These are phyloP conservation scores for Sporisorium sorghi DNA, from an alignment of 1,284 basidiomycete species.

Conservation along the genomic window DNA sequence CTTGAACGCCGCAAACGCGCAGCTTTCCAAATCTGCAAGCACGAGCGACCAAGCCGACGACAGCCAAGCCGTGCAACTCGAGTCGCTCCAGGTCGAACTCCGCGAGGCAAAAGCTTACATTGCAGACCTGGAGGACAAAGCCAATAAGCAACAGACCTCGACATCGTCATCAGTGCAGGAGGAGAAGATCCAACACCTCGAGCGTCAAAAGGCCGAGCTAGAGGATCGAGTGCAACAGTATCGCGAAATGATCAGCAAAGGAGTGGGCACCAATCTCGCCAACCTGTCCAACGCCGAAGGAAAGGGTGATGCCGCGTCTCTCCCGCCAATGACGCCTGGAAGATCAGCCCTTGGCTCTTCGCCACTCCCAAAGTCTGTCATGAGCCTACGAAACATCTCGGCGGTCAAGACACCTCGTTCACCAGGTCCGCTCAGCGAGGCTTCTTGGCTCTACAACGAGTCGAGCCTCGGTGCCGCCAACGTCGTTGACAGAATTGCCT, in stretches of 20 bases:
- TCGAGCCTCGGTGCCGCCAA: slow-evolving; percentile 53
- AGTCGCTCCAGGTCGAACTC: slow-evolving; percentile 21
- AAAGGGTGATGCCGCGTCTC: slow-evolving; percentile 5
- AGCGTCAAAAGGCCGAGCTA: slow-evolving; percentile 41
- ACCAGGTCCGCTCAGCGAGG: slow-evolving; percentile 46
- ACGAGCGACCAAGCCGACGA: slow-evolving; percentile 3
- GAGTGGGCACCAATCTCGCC: slow-evolving; percentile 41
- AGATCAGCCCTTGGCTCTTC: slow-evolving; percentile 22
- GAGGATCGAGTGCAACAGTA: slow-evolving; percentile 47
- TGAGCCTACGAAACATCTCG: slow-evolving; percentile 45
- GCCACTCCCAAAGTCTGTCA: slow-evolving; percentile 45
- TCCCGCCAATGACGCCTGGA: slow-evolving; percentile 29
- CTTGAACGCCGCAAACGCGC: slow-evolving; percentile 26
- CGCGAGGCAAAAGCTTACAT: slow-evolving; percentile 25
- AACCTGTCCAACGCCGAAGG: slow-evolving; percentile 24
- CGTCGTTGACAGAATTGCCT: slow-evolving; percentile 41
- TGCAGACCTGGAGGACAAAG: slow-evolving; percentile 22
- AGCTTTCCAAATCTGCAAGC: slow-evolving; percentile 18
- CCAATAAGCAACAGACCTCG: slow-evolving; percentile 13
- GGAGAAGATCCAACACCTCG: slow-evolving; percentile 31
- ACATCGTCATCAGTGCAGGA: slow-evolving; percentile 18
- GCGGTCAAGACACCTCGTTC: slow-evolving; percentile 48
- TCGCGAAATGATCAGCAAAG: slow-evolving; percentile 50
- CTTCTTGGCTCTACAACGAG: slow-evolving; percentile 56
- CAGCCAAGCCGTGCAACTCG: slow-evolving; percentile 14